A percentile compares a stretch with the other conserved stretches of the same genome.
Evolutionary conservation across 371 early-diverging fungal species (phyloP).

Genomic region (Mortierella sp.): DNA sequence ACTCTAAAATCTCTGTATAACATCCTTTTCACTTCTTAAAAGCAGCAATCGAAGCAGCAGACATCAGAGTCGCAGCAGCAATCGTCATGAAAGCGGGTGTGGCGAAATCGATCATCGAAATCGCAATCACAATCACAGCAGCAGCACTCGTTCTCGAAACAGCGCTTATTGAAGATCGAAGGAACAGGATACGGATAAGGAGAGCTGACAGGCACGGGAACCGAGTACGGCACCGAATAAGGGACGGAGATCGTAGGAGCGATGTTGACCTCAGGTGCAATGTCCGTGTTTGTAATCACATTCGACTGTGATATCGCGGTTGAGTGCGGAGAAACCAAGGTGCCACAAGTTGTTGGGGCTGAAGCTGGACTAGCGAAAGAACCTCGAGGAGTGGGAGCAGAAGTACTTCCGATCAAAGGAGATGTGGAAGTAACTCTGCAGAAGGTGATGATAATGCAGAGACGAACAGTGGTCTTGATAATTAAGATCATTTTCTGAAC

Average conservation of each 20-base stretch:
- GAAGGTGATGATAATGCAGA: not conserved
- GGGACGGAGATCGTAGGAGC: constrained; percentile 41
- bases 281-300: constrained; percentile 32
- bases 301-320: constrained; percentile 23
- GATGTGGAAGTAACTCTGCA: not conserved
- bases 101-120: not conserved
- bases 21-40: not conserved
- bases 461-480: not conserved
- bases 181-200: constrained; percentile 22
- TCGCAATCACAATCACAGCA: not conserved
- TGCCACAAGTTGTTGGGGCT: not conserved
- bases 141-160: not conserved
- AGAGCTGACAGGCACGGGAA: constrained; percentile 27
- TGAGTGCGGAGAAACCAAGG: not conserved
- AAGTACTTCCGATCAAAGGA: not conserved
- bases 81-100: not conserved
- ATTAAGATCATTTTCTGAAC: too few relatives aligned
- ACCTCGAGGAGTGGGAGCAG: too few relatives aligned
- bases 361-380: not conserved
- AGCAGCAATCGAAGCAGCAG: not conserved
- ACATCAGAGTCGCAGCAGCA: not conserved
- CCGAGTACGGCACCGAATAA: constrained; percentile 22
- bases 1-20: too few relatives aligned
- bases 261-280: constrained; percentile 36
- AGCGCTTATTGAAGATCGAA: not conserved